Percentiles rank a stretch among this genome's conserved stretches.
phyloP scores from a whole-genome alignment of 2,329 filamentous ascomycete genomes.

The Fusarium succisae region DNA sequence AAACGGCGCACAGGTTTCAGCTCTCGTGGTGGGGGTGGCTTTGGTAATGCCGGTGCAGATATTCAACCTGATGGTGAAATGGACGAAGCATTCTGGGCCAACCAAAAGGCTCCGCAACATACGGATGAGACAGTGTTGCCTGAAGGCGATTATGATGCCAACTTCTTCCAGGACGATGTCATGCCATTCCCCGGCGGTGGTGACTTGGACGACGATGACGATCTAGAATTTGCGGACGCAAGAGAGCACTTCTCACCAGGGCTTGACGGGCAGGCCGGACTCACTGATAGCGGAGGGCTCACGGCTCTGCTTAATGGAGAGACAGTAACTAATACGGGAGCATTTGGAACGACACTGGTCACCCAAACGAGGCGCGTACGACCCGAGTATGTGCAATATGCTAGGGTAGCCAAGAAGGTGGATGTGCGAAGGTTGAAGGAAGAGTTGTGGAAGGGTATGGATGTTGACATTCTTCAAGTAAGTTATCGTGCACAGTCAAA shows the following conservation, averaged over 20 bases:
- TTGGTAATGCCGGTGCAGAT: constrained; percentile 55
- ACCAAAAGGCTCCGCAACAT: constrained; percentile 65
- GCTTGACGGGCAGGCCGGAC: constrained; percentile 59
- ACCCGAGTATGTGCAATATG: constrained; percentile 77
- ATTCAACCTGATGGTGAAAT: constrained; percentile 77
- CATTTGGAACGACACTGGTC: constrained; percentile 74
- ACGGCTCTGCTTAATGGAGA: constrained; percentile 62
- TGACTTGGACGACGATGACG: constrained; percentile 69
- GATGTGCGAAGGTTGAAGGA: constrained; percentile 75
- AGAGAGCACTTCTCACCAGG: constrained; percentile 80
- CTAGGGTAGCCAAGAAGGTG: constrained; percentile 75
- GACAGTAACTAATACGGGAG: constrained; percentile 57
- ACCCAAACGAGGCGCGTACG: constrained; percentile 70
- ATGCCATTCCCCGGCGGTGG: constrained; percentile 73
- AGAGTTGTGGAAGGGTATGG: constrained; percentile 75
- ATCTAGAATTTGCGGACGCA: constrained; percentile 81
- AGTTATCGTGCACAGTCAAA: constrained; percentile 33
- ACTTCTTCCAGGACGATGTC: constrained; percentile 95
- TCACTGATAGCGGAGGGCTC: constrained; percentile 59
- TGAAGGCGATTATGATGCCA: constrained; percentile 89
- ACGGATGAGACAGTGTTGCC: constrained; percentile 65
- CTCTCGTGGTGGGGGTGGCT: constrained; percentile 51
- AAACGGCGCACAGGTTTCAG: constrained; percentile 67
- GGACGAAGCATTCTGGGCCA: constrained; percentile 96
- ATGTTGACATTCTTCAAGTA: constrained; percentile 63